Conservation (phyloP, 108 stramenopile species). For the Nitzschia sp. region DNA sequence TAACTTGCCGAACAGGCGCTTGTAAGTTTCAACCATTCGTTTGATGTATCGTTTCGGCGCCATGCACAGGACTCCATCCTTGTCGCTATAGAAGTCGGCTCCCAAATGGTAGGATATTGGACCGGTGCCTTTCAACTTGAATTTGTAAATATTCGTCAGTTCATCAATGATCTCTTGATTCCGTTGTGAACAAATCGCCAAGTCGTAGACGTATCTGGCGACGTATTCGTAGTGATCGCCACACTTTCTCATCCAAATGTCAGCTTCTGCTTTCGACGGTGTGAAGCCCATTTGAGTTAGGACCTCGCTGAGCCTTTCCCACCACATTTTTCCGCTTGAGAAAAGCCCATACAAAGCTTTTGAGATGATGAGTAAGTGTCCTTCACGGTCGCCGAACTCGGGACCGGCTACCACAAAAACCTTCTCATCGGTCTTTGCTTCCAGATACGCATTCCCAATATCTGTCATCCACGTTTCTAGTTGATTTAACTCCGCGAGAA, state of each 20-base stretch:
- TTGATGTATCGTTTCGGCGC: conserved; percentile 51
- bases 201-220: conserved; percentile 10
- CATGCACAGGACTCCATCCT: too few species aligned
- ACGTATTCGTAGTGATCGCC: too few species aligned
- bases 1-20: too few species aligned
- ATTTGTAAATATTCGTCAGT: conserved; percentile 14
- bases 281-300: conserved; percentile 31
- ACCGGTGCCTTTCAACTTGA: too few species aligned
- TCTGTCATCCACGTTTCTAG: conserved; percentile 34
- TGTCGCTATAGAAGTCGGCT: too few species aligned
- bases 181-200: conserved; percentile 13
- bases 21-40: conserved; percentile 23
- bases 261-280: too few species aligned
- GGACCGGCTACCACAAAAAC: too few species aligned
- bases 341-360: conserved; percentile 44
- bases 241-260: too few species aligned
- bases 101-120: too few species aligned
- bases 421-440: conserved; percentile 37
- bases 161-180: too few species aligned
- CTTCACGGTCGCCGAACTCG: conserved; percentile 42
- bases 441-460: conserved; percentile 36
- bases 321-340: too few species aligned
- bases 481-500: conserved; percentile 31
- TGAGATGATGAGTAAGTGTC: conserved; percentile 30
- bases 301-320: too few species aligned